These are phyloP conservation scores for Naganishia randhawae DNA, from an alignment of 768 basidiomycete species.

Conservation along the genomic window DNA sequence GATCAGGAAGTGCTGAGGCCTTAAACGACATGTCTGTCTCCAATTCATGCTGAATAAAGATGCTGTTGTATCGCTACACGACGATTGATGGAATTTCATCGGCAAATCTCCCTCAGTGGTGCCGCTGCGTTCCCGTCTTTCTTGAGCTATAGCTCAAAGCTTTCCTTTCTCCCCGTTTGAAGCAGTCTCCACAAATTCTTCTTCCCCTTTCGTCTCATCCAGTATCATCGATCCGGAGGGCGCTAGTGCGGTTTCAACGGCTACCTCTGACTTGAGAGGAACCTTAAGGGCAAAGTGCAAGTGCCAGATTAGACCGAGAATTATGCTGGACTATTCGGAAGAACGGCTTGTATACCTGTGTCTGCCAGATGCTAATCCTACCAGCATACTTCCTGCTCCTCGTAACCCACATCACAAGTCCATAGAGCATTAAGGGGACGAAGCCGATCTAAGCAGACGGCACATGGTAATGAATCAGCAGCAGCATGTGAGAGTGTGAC, in stretches of 20 bases:
- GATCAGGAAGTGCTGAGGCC: too few relatives aligned
- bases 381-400: conserved; percentile 29
- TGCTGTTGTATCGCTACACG: too few relatives aligned
- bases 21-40: too few relatives aligned
- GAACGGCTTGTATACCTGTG: not conserved
- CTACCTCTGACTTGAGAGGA: not conserved
- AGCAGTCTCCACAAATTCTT: not conserved
- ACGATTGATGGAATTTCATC: too few relatives aligned
- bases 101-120: too few relatives aligned
- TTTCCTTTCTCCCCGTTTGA: not conserved
- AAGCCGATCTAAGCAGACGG: conserved; percentile 18
- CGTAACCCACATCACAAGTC: conserved; percentile 33
- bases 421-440: conserved; percentile 31
- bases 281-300: not conserved
- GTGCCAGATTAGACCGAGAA: too few relatives aligned
- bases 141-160: too few relatives aligned
- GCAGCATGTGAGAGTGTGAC: not conserved
- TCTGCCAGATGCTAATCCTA: conserved; percentile 24
- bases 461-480: not conserved
- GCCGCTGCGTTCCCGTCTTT: too few relatives aligned
- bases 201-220: not conserved
- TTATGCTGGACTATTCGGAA: too few relatives aligned
- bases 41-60: too few relatives aligned
- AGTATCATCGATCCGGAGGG: not conserved
- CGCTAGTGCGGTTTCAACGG: not conserved